These are phyloP conservation scores for Stemphylium vesicarium DNA, from an alignment of 2,329 filamentous ascomycete genomes.

Conservation along the genomic window DNA sequence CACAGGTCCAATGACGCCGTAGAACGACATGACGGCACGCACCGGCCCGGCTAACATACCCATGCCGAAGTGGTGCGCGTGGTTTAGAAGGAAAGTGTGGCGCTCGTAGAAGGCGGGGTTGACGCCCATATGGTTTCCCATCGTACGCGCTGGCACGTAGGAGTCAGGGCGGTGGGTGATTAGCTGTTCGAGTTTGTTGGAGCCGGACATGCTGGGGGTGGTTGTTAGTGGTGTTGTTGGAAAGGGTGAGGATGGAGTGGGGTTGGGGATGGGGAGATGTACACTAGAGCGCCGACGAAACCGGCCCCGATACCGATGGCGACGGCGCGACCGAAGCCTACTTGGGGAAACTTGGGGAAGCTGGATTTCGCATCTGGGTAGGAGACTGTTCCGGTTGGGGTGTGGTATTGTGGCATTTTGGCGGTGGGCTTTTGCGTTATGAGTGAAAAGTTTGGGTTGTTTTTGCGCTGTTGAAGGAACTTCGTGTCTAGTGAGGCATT, in stretches of 20 bases:
- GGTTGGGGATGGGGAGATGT: not conserved
- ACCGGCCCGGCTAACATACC: slow-evolving; percentile 37
- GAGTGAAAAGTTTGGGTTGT: not conserved
- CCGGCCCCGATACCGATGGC: slow-evolving; percentile 27
- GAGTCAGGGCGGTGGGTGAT: slow-evolving; percentile 38
- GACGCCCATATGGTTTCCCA: slow-evolving; percentile 35
- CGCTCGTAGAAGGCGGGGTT: slow-evolving; percentile 11
- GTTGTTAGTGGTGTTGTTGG: not conserved
- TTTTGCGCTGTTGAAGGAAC: not conserved
- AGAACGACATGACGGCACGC: slow-evolving; percentile 37
- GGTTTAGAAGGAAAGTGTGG: slow-evolving; percentile 34
- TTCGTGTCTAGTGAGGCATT: not conserved
- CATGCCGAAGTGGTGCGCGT: slow-evolving; percentile 37
- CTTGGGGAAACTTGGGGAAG: slow-evolving; percentile 24
- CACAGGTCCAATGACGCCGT: slow-evolving; percentile 42
- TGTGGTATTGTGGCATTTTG: slow-evolving; percentile 1
- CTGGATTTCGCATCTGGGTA: slow-evolving; percentile 22
- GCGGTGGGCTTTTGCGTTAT: not conserved
- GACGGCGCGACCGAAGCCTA: slow-evolving; percentile 25
- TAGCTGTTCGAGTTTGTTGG: slow-evolving; percentile 37
- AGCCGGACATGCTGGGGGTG: slow-evolving; percentile 33
- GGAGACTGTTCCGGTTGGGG: not conserved
- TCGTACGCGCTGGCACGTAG: slow-evolving; percentile 40
- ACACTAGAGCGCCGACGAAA: slow-evolving; percentile 23
- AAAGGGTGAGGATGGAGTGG: not conserved